Conservation (phyloP, 2,329 filamentous ascomycete genomes). For the Diaporthe sp. region DNA sequence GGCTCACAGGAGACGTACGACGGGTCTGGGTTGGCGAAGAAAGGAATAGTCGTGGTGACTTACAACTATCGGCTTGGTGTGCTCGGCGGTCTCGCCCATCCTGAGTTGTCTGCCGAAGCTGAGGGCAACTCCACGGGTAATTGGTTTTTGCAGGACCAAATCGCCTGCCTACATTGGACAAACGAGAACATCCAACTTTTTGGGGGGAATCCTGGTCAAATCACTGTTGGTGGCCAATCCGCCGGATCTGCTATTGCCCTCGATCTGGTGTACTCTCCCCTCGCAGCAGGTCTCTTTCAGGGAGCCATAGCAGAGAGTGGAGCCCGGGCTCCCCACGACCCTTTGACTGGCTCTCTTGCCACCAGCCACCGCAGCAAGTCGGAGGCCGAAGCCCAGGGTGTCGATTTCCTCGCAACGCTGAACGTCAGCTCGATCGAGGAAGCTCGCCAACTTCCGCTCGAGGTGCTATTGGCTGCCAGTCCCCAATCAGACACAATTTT, state of each 20-base stretch:
- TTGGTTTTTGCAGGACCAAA: constrained; percentile 78
- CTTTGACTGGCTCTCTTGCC: constrained; percentile 44
- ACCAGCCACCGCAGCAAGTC: constrained; percentile 44
- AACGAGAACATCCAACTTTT: constrained; percentile 75
- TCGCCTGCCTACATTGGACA: constrained; percentile 78
- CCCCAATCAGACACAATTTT: constrained; percentile 20
- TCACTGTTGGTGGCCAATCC: constrained; percentile 76
- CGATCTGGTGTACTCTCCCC: background rate
- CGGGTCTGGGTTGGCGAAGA: constrained; percentile 68
- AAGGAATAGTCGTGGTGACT: constrained; percentile 77
- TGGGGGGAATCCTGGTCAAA: constrained; percentile 75
- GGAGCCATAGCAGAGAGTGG: constrained; percentile 50
- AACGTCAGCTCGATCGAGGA: constrained; percentile 43
- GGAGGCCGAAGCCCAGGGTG: constrained; percentile 41
- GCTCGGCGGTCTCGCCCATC: constrained; percentile 77
- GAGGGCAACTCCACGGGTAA: constrained; percentile 63
- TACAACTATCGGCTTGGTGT: constrained; percentile 83
- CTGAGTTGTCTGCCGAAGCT: constrained; percentile 57
- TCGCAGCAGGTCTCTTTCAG: constrained; percentile 41
- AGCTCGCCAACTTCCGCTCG: constrained; percentile 40
- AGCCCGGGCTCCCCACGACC: constrained; percentile 47
- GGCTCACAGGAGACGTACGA: constrained; percentile 60
- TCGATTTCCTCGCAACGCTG: constrained; percentile 39
- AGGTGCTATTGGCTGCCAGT: constrained; percentile 9
- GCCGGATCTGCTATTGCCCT: constrained; percentile 72